These are phyloP conservation scores for Nemophila menziesii DNA, from an alignment of 257 asterid species.

Conservation along the genomic window DNA sequence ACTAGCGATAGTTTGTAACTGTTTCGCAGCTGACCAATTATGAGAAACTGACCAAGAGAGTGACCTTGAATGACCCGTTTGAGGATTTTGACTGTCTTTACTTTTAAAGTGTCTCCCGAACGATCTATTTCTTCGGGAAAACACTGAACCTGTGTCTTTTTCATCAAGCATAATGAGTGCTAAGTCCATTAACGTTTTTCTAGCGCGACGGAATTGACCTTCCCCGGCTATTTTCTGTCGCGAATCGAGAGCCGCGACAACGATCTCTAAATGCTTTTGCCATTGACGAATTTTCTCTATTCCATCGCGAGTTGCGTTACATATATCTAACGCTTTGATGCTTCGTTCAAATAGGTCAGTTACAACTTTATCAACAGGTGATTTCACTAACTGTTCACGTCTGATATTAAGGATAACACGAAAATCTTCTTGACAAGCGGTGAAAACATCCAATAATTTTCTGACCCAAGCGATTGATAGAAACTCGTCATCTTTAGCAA, in stretches of 20 bases:
- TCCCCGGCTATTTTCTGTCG: constrained; percentile 35
- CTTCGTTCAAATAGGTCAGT: constrained; percentile 62
- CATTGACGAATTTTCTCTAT: constrained; percentile 63
- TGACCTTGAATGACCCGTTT: constrained; percentile 70
- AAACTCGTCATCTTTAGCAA: constrained; percentile 41
- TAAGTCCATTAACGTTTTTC: constrained; percentile 70
- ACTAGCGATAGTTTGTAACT: constrained; percentile 64
- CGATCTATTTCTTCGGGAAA: constrained; percentile 62
- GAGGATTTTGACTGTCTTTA: constrained; percentile 41
- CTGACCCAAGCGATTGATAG: constrained; percentile 75
- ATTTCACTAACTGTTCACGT: constrained; percentile 31
- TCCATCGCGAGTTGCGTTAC: constrained; percentile 82
- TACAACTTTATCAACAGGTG: constrained; percentile 44
- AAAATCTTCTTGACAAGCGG: constrained; percentile 55
- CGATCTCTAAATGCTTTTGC: constrained; percentile 71
- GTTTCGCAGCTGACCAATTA: constrained; percentile 91
- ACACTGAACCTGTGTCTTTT: constrained; percentile 46
- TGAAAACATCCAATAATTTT: constrained; percentile 52
- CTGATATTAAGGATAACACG: constrained; percentile 28
- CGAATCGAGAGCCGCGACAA: constrained; percentile 45
- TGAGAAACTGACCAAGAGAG: constrained; percentile 91
- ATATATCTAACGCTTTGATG: constrained; percentile 78
- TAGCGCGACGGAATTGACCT: constrained; percentile 73
- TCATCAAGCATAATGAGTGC: constrained; percentile 72
- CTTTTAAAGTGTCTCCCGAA: constrained; percentile 49